Evolutionary conservation across 177 flowering plant species (phyloP).

Genomic region (Tripterygium wilfordii): DNA sequence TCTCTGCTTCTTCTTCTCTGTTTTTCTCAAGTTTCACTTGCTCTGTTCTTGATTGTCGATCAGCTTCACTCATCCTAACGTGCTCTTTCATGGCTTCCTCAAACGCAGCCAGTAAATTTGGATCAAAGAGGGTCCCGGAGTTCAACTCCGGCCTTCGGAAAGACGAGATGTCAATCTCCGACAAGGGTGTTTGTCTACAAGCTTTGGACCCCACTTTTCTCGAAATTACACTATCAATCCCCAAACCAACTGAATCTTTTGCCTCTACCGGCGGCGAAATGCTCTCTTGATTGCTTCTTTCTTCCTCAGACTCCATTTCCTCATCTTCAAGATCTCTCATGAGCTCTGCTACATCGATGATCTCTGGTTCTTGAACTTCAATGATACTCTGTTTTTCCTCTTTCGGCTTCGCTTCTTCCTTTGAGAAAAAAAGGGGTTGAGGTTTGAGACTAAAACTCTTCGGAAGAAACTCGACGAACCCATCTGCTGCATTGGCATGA

Average conservation of each 20-base stretch:
- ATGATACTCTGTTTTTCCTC: background rate
- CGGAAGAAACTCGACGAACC: slow-evolving; percentile 10
- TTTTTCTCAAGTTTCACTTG: too few relatives aligned
- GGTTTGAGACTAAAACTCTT: slow-evolving; percentile 7
- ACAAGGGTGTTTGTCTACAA: slow-evolving; percentile 15
- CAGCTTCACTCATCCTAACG: slow-evolving; percentile 19
- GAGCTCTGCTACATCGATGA: slow-evolving; percentile 38
- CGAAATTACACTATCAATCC: slow-evolving; percentile 8
- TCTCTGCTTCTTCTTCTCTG: too few relatives aligned
- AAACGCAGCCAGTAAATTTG: slow-evolving; percentile 63
- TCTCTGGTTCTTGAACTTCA: slow-evolving; percentile 28
- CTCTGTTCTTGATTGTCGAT: slow-evolving; percentile 12
- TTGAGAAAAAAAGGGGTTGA: slow-evolving; percentile 3
- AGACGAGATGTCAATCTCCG: slow-evolving; percentile 28
- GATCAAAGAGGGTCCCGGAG: slow-evolving; percentile 65
- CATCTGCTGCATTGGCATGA: slow-evolving; percentile 44
- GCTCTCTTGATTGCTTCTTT: too few relatives aligned
- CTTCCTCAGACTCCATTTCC: slow-evolving; percentile 24
- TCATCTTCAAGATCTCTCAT: slow-evolving; percentile 55
- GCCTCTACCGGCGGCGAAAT: too few relatives aligned
- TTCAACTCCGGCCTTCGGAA: slow-evolving; percentile 58
- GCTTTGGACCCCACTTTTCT: background rate
- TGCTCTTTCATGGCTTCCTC: slow-evolving; percentile 47
- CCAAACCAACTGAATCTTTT: slow-evolving; percentile 18
- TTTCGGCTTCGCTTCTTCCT: slow-evolving; percentile 18